Conservation (phyloP, 345 rosid species). For the Anastatica hierochuntica region DNA sequence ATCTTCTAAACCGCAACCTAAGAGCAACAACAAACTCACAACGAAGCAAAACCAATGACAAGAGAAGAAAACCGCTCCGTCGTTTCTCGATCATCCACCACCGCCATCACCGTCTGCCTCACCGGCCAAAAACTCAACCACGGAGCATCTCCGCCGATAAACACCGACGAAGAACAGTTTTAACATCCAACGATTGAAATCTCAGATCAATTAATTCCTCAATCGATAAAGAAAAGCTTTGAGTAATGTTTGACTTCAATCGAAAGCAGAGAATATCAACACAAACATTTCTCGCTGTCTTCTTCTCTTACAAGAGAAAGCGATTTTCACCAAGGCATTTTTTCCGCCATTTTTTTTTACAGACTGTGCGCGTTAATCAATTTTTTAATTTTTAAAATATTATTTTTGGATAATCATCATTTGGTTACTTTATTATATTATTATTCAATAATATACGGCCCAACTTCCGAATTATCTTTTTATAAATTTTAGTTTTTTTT, state of each 20-base stretch:
- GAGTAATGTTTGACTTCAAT: slow-evolving; percentile 37
- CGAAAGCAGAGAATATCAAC: slow-evolving; percentile 10
- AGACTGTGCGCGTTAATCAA: too few species aligned
- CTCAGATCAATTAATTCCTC: slow-evolving; percentile 19
- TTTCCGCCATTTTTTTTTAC: too few species aligned
- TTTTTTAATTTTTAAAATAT: too few species aligned
- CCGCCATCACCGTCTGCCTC: slow-evolving; percentile 26
- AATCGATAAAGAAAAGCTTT: neutral
- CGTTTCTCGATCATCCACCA: slow-evolving; percentile 22
- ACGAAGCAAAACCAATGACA: neutral
- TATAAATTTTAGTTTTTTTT: too few species aligned
- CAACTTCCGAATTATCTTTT: too few species aligned
- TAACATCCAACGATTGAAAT: slow-evolving; percentile 33
- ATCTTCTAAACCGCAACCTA: slow-evolving; percentile 25
- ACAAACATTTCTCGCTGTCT: neutral
- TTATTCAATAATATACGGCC: too few species aligned
- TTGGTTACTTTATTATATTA: too few species aligned
- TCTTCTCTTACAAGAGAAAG: slow-evolving; percentile 10
- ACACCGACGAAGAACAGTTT: slow-evolving; percentile 61
- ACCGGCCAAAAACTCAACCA: slow-evolving; percentile 16
- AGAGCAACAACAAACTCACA: slow-evolving; percentile 12
- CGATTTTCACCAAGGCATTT: neutral
- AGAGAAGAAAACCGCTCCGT: slow-evolving; percentile 12
- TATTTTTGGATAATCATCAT: too few species aligned
- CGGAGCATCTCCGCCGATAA: slow-evolving; percentile 48